Percentiles rank a stretch among this genome's conserved stretches.
Evolutionary conservation across 2,329 filamentous ascomycete genomes (phyloP).

Genomic region (Fusarium protoensiforme): DNA sequence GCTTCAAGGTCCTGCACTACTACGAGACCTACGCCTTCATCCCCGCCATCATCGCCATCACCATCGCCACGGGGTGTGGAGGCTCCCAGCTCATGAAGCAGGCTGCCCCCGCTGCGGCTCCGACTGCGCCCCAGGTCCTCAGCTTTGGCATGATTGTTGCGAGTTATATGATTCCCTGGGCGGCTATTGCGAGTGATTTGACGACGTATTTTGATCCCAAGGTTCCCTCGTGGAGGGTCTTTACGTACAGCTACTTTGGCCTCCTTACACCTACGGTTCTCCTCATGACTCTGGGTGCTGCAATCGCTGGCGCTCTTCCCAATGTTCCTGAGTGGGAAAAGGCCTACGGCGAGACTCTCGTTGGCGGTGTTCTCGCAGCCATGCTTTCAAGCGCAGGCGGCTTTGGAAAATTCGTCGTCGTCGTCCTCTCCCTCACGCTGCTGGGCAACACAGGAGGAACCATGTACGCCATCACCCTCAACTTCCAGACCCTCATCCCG

Average conservation of each 20-base stretch:
- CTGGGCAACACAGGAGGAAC: constrained; percentile 70
- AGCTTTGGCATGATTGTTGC: constrained; percentile 71
- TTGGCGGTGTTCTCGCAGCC: constrained; percentile 68
- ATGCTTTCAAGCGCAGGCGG: constrained; percentile 68
- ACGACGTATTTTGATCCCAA: constrained; percentile 70
- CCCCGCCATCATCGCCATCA: constrained; percentile 64
- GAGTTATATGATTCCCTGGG: constrained; percentile 73
- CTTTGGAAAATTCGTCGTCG: constrained; percentile 71
- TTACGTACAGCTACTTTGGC: constrained; percentile 67
- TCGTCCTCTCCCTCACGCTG: constrained; percentile 66
- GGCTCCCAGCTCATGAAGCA: constrained; percentile 62
- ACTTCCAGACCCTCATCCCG: constrained; percentile 72
- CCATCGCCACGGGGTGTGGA: constrained; percentile 66
- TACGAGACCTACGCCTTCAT: constrained; percentile 70
- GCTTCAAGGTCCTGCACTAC: constrained; percentile 66
- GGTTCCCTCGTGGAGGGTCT: constrained; percentile 63
- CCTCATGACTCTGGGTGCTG: constrained; percentile 72
- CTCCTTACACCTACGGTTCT: constrained; percentile 65
- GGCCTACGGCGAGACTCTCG: constrained; percentile 63
- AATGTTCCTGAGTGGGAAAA: constrained; percentile 64
- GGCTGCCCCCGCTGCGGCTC: constrained; percentile 50
- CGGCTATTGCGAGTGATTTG: constrained; percentile 68
- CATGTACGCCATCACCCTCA: constrained; percentile 71
- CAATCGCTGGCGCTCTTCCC: constrained; percentile 69
- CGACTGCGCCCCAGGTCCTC: constrained; percentile 60